Evolutionary conservation across 305 asterid species (phyloP).

Genomic region (Rubia peregrina): DNA sequence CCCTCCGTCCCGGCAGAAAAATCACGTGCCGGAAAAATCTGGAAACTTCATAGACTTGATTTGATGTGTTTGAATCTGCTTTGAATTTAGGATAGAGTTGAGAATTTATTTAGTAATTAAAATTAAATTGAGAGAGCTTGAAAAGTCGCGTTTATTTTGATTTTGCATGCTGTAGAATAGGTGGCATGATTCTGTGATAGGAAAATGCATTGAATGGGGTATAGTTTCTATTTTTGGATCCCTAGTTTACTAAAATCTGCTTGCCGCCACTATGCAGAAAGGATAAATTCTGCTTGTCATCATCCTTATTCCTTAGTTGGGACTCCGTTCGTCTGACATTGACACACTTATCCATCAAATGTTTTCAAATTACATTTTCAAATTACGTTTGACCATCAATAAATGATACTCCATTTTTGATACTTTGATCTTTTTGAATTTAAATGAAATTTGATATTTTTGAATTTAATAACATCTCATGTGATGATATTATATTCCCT

Average conservation of each 20-base stretch:
- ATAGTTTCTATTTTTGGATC: conserved; percentile 12
- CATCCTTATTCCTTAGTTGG: neutral
- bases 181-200: neutral
- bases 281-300: neutral
- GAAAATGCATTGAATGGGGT: too few relatives aligned
- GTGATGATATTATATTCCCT: too few relatives aligned
- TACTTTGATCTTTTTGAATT: too few relatives aligned
- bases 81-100: neutral
- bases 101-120: neutral
- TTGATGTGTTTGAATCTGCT: neutral
- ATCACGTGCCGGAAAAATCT: neutral
- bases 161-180: neutral
- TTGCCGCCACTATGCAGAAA: neutral
- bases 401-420: too few relatives aligned
- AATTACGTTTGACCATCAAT: too few relatives aligned
- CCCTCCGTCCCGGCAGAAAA: too few relatives aligned
- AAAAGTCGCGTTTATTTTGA: neutral
- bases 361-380: too few relatives aligned
- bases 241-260: neutral
- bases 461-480: too few relatives aligned
- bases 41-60: neutral
- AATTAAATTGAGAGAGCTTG: neutral
- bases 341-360: too few relatives aligned
- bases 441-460: too few relatives aligned
- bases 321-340: too few relatives aligned